Percentiles rank a stretch among this genome's conserved stretches.
phyloP scores from a whole-genome alignment of 73 alveolate species.

The Paramecium biaurelia region DNA sequence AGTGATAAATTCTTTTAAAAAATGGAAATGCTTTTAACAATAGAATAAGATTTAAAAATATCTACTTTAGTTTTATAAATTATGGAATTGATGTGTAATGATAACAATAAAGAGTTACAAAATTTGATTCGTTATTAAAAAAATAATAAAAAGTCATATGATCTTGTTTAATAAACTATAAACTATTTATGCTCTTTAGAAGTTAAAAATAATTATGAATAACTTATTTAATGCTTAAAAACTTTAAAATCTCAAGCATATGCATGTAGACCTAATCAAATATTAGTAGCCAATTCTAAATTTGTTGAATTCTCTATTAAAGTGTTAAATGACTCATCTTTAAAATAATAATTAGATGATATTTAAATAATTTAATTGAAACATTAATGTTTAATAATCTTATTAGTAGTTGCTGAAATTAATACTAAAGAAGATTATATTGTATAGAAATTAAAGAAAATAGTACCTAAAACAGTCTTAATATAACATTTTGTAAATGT shows the following conservation, averaged over 20 bases:
- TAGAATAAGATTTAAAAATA: background rate
- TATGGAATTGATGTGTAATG: conserved; percentile 22
- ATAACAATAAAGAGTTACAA: background rate
- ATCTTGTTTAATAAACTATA: background rate
- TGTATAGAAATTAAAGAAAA: background rate
- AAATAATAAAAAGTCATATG: conserved; percentile 39
- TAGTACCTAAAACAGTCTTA: background rate
- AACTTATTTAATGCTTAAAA: background rate
- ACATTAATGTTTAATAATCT: background rate
- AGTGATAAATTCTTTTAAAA: conserved; percentile 34
- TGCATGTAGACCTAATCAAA: conserved; percentile 44
- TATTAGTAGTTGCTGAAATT: conserved; percentile 17
- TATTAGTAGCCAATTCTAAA: conserved; percentile 3
- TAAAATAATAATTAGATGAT: background rate
- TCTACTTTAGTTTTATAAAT: background rate
- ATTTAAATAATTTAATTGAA: background rate
- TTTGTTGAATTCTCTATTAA: conserved; percentile 2
- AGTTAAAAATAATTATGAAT: background rate
- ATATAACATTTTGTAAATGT: background rate
- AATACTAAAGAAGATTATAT: conserved; percentile 22
- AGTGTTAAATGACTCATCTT: background rate
- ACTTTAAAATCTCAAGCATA: background rate
- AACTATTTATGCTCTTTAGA: background rate
- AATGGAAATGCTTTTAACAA: background rate
- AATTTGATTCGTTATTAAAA: background rate